Evolutionary conservation across 2,329 filamentous ascomycete species (phyloP), one percentile per base, ranked within the genome.

Genomic region (Trichoderma koningii): DNA sequence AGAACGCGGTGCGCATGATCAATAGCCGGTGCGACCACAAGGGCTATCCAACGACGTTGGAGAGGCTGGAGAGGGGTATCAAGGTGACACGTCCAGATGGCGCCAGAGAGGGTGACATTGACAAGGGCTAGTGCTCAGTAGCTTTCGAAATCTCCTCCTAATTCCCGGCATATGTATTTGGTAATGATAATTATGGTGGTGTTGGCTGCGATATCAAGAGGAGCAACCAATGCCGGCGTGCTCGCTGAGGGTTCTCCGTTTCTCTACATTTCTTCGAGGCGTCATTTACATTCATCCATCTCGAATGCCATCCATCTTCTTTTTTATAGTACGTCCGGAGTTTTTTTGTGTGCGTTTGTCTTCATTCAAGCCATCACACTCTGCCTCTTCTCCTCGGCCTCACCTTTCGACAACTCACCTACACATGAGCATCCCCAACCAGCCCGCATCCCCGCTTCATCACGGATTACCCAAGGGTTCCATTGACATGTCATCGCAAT

Each of bases 1-100:
- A 82, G 71, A 81, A 77, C 63, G 78, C 77, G 9, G 74, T 82
- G 69, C 78, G 81, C 72, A 80, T 81, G 80, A 77, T 77, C 1
- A 72, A 73, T 57, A 76, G 71, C 21, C 82, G 79, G 80, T 83
- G 80, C 68, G 73, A 77, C 41, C 73, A 79, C 68, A 81, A 82
- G 72, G 73, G 72, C 7, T 79, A 80, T 55, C 70, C 71, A 17
- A 74, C 83, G 71, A 79, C 76, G 51, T 70, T 82, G 63, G 69
- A 73, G 17, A 74, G 77, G 44, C 55, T 82, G 62, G 81, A 83
- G 71, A 78, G 74, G 66, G 79, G 77, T 14, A 82, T 83, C 66
- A 74, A 72, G 69, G 78, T 80, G 51, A 82, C 79, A 42, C 80
- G 76, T 30, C 79, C 80, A 5, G 75, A 80, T 66, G 75, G 76